Percentiles rank a stretch among this genome's conserved stretches.
These are phyloP conservation scores for Ilex asprella DNA, from an alignment of 257 asterid species.

Conservation along the genomic window DNA sequence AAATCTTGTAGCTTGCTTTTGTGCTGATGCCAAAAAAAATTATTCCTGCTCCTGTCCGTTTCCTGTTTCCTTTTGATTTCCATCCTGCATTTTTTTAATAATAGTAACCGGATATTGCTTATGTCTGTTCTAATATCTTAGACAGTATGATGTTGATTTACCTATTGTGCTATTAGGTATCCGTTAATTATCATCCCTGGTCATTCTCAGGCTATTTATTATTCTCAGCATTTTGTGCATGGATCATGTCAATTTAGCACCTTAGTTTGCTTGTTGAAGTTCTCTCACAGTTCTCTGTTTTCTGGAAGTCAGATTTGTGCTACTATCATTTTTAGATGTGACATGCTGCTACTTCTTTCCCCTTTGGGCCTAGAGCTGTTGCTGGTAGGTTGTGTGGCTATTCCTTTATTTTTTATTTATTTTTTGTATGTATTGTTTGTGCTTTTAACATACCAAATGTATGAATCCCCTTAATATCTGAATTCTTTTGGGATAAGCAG, in stretches of 20 bases:
- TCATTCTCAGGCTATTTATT: too few species aligned
- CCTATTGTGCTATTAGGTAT: neutral
- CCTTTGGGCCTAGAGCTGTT: conserved; percentile 81
- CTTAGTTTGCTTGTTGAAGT: neutral
- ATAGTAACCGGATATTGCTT: neutral
- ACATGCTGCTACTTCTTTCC: conserved; percentile 65
- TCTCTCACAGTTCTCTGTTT: conserved; percentile 23
- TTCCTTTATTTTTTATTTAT: neutral
- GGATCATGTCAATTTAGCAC: neutral
- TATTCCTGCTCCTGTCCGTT: neutral
- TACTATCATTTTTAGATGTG: conserved; percentile 83
- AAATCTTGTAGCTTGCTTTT: neutral
- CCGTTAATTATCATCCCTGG: neutral
- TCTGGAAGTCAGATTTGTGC: conserved; percentile 67
- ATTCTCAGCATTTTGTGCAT: neutral
- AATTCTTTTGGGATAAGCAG: too few species aligned
- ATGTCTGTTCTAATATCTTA: neutral
- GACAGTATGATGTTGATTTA: neutral
- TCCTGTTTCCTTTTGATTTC: neutral
- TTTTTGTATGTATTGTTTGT: neutral
- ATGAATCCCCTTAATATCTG: too few species aligned
- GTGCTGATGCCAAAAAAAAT: neutral
- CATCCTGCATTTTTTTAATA: neutral
- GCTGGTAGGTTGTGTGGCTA: conserved; percentile 49
- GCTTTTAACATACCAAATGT: too few species aligned